Evolutionary conservation across 2,329 filamentous ascomycete genomes (phyloP), one percentile per base, ranked within the genome.

Genomic region (Pseudogymnoascus sp.): DNA sequence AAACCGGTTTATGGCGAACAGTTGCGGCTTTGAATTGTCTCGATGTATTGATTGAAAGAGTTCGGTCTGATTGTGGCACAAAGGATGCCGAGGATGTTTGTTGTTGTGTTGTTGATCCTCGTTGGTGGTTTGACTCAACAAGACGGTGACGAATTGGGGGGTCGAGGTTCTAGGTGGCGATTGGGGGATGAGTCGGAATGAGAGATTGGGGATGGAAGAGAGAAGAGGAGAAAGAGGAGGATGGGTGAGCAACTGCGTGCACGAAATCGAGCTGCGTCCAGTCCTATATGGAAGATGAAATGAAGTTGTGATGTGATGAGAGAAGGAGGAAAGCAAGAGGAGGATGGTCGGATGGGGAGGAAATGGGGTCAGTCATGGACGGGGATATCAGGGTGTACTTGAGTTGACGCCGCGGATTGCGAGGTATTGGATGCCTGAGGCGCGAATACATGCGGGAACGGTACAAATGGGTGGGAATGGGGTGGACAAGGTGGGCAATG

Each of bases 361-460:
- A 56, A 56, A 56, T 56, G 50, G 50, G 50, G 50, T 56, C 50
- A 56, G 50, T 21, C 50, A 56, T 56, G 50, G 29, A 56, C 29
- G 50, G 50, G 50, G 50, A 56, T 56, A 56, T 56, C 50, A 56
- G 50, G 50, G 50, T 56, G 50, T 56, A 56, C 50, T 56, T 56
- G 50, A 56, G n/a, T 35, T 56, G 50, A 56, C 29, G 50, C 50
- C 50, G 50, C 29, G 29, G 50, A 35, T 15, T 33, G 50, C 10
- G n/a, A 33, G 11, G 10, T 33, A 33, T 1, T 13, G 5, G 2
- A 1, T 19, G 50, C 50, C 50, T 56, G 50, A 56, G 50, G 50
- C 50, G 33, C 1, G n/a, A 33, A 33, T 56, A n/a, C 29, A 15
- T 56, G 29, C 5, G 50, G 50, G 50, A 33, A 56, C 50, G 29